These are phyloP conservation scores for Agastache rugosa DNA, from an alignment of 257 asterid genomes.

Conservation along the genomic window DNA sequence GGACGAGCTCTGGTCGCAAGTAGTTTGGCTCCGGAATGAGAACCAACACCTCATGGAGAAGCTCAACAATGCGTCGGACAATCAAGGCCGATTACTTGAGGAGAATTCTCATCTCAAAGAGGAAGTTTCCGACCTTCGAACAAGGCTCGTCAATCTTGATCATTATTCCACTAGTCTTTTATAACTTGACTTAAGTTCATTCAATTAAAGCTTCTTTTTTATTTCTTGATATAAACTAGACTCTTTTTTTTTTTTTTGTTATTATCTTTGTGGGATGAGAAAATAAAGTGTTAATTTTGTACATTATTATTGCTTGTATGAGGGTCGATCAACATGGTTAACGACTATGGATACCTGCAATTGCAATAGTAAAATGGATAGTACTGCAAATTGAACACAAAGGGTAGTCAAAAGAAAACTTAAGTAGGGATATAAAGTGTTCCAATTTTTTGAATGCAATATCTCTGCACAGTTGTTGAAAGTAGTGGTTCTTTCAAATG, in stretches of 20 bases:
- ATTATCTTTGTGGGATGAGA: too few relatives aligned
- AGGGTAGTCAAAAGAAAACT: too few relatives aligned
- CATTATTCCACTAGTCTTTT: neutral
- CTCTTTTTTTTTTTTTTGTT: too few relatives aligned
- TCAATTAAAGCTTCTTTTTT: neutral
- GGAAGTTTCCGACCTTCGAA: conserved; percentile 70
- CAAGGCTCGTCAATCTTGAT: conserved; percentile 43
- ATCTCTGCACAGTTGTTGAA: too few relatives aligned
- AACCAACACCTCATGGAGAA: conserved; percentile 69
- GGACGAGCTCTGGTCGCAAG: conserved; percentile 92
- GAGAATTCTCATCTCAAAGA: conserved; percentile 77
- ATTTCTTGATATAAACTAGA: too few relatives aligned
- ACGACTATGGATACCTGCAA: too few relatives aligned
- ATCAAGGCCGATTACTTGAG: conserved; percentile 52
- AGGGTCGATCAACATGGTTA: too few relatives aligned
- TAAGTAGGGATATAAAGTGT: too few relatives aligned
- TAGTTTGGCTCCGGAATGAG: conserved; percentile 75
- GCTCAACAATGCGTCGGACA: conserved; percentile 61
- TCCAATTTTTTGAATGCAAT: too few relatives aligned
- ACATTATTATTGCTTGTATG: neutral
- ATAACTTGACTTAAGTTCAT: neutral
- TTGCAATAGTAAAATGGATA: too few relatives aligned
- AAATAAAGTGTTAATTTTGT: neutral
- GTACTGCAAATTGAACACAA: too few relatives aligned
- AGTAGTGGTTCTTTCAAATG: too few relatives aligned